These are phyloP conservation scores for Mortierella sp. DNA, from an alignment of 371 early-diverging fungal genomes.

Conservation along the genomic window DNA sequence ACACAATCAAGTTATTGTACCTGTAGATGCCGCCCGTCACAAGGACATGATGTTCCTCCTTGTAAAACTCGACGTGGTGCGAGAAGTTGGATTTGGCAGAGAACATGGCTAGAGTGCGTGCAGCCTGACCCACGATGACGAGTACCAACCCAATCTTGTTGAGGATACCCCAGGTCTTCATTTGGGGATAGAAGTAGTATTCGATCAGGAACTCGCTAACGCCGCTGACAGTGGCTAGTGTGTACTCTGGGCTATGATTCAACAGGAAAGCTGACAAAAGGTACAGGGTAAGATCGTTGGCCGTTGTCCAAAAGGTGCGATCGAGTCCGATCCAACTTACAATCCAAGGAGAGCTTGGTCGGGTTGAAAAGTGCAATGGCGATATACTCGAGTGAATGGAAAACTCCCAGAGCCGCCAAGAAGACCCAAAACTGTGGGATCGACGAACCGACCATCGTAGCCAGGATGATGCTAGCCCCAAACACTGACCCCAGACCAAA, in stretches of 20 bases:
- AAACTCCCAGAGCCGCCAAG: slow-evolving; percentile 68
- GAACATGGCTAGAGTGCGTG: slow-evolving; percentile 82
- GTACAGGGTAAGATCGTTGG: too few species aligned
- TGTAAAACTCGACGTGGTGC: slow-evolving; percentile 76
- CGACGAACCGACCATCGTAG: slow-evolving; percentile 38
- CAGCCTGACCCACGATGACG: slow-evolving; percentile 71
- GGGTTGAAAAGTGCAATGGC: slow-evolving; percentile 80
- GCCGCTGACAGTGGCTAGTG: slow-evolving; percentile 74
- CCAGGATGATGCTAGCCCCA: slow-evolving; percentile 64
- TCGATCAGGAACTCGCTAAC: slow-evolving; percentile 79
- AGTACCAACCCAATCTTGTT: slow-evolving; percentile 69
- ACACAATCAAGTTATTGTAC: slow-evolving; percentile 44
- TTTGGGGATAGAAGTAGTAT: slow-evolving; percentile 67
- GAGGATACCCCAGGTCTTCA: slow-evolving; percentile 65
- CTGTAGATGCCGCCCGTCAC: slow-evolving; percentile 84
- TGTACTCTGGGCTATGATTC: slow-evolving; percentile 80
- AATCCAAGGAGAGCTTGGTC: slow-evolving; percentile 67
- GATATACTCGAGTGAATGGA: slow-evolving; percentile 84
- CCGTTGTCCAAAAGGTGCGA: neutral
- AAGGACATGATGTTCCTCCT: slow-evolving; percentile 73
- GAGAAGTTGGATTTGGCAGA: slow-evolving; percentile 84
- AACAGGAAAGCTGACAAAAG: slow-evolving; percentile 73
- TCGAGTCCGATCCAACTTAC: slow-evolving; percentile 58
- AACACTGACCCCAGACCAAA: slow-evolving; percentile 70
- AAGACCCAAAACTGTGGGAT: slow-evolving; percentile 73